These are phyloP conservation scores for Russula olivacea DNA, from an alignment of 768 basidiomycete genomes.

Conservation along the genomic window DNA sequence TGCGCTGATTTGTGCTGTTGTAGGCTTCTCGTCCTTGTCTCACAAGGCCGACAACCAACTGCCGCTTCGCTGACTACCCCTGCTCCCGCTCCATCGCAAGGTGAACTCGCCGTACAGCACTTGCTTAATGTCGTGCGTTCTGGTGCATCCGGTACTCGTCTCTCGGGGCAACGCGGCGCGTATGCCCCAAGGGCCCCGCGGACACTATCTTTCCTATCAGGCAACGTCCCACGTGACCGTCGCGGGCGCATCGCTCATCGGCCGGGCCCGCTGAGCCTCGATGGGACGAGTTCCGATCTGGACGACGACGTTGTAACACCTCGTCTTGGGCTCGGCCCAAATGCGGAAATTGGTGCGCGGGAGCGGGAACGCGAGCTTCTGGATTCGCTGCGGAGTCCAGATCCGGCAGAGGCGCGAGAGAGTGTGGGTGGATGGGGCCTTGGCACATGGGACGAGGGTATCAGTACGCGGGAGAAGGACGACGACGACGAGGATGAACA, in stretches of 20 bases:
- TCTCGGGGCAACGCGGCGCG: slow-evolving; percentile 20
- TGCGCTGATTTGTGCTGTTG: slow-evolving; percentile 11
- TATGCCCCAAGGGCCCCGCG: slow-evolving; percentile 35
- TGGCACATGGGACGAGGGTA: slow-evolving; percentile 46
- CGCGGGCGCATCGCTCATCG: slow-evolving; percentile 67
- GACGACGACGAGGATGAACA: slow-evolving; percentile 62
- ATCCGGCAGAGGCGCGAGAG: slow-evolving; percentile 31
- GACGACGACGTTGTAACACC: slow-evolving; percentile 23
- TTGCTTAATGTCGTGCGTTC: slow-evolving; percentile 59
- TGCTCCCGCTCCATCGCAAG: slow-evolving; percentile 50
- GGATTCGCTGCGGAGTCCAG: slow-evolving; percentile 44
- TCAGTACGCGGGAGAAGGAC: slow-evolving; percentile 37
- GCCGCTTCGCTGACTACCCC: slow-evolving; percentile 53
- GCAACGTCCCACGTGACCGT: slow-evolving; percentile 68
- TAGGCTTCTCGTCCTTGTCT: slow-evolving; percentile 71
- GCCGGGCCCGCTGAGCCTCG: slow-evolving; percentile 13
- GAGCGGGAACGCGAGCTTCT: slow-evolving; percentile 45
- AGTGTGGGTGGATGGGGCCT: slow-evolving; percentile 74
- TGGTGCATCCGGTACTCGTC: slow-evolving; percentile 35
- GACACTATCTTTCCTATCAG: slow-evolving; percentile 66
- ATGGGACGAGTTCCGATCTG: slow-evolving; percentile 28
- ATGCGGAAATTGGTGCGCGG: slow-evolving; percentile 39
- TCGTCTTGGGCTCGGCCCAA: slow-evolving; percentile 10
- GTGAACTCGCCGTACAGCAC: slow-evolving; percentile 63
- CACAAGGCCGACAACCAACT: slow-evolving; percentile 56